Conservation (phyloP, 2,329 filamentous ascomycete genomes). For the Cercospora sojina region DNA sequence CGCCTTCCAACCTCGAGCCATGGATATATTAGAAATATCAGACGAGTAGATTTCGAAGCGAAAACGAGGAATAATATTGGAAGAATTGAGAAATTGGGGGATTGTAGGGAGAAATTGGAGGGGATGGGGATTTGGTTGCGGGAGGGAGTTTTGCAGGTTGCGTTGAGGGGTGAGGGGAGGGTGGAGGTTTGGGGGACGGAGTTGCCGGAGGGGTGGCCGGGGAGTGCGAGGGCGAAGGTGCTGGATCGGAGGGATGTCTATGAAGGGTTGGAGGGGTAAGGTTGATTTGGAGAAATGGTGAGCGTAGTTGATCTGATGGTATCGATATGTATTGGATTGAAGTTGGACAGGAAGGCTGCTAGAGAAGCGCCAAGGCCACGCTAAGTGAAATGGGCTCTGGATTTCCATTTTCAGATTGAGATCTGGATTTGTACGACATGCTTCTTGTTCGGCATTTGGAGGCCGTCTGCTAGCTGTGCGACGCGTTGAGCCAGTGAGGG, state of each 20-base stretch:
- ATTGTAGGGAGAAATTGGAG: background rate
- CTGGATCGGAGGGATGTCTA: background rate
- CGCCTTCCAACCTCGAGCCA: background rate
- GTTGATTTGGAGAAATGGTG: background rate
- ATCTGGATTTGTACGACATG: background rate
- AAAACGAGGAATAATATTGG: background rate
- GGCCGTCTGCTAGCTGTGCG: background rate
- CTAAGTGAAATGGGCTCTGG: background rate
- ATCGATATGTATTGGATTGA: background rate
- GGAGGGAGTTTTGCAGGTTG: background rate
- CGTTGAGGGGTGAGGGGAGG: background rate
- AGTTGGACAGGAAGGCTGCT: background rate
- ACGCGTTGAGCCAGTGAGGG: background rate
- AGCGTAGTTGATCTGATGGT: background rate
- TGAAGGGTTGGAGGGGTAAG: background rate
- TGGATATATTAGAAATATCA: background rate
- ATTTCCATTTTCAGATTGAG: background rate
- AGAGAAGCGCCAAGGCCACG: background rate
- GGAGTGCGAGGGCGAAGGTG: background rate
- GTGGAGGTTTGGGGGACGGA: background rate
- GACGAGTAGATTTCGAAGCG: background rate
- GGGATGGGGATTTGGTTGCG: background rate
- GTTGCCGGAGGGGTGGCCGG: background rate
- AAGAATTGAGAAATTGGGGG: background rate
- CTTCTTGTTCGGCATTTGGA: background rate